These are phyloP conservation scores for Moniliella sp. DNA, from an alignment of 1,284 basidiomycete species.

Conservation along the genomic window DNA sequence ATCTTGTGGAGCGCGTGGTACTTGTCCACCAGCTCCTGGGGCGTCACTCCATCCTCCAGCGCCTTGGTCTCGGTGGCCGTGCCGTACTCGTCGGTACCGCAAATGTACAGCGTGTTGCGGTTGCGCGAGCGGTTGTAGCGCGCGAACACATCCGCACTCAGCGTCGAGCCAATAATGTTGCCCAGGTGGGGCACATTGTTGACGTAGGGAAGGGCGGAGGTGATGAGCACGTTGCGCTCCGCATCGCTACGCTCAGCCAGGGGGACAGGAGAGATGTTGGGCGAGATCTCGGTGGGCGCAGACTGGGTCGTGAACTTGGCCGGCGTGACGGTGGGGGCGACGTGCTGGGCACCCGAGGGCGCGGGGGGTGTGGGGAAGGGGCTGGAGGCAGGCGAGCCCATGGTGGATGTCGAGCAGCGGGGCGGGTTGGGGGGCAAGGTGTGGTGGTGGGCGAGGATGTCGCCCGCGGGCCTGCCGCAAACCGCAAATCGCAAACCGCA, in stretches of 20 bases:
- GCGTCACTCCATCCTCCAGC: slow-evolving; percentile 71
- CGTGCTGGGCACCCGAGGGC: too few species aligned
- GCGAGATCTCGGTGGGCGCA: slow-evolving; percentile 18
- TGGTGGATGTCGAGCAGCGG: too few species aligned
- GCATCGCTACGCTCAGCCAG: slow-evolving; percentile 3
- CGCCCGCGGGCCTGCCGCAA: too few species aligned
- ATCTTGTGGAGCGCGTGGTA: slow-evolving; percentile 71
- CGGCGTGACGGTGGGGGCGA: too few species aligned
- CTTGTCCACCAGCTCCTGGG: slow-evolving; percentile 73
- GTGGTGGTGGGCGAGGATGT: too few species aligned
- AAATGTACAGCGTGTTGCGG: slow-evolving; percentile 49
- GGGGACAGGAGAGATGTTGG: slow-evolving; percentile 4
- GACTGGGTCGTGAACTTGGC: too few species aligned
- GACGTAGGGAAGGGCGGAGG: slow-evolving; percentile 83
- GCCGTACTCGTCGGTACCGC: slow-evolving; percentile 96
- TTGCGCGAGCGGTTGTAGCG: slow-evolving; percentile 46
- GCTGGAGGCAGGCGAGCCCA: too few species aligned
- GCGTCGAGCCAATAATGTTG: slow-evolving; percentile 87
- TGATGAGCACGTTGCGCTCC: slow-evolving; percentile 48
- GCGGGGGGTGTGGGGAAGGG: too few species aligned
- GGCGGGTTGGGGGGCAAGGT: too few species aligned
- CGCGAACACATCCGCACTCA: slow-evolving; percentile 90
- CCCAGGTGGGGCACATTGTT: slow-evolving; percentile 98
- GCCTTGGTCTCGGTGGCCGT: slow-evolving; percentile 96
- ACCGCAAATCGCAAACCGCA: too few species aligned